phyloP scores from a whole-genome alignment of 2,329 filamentous ascomycete species.

The Aspergillus novofumigatus region DNA sequence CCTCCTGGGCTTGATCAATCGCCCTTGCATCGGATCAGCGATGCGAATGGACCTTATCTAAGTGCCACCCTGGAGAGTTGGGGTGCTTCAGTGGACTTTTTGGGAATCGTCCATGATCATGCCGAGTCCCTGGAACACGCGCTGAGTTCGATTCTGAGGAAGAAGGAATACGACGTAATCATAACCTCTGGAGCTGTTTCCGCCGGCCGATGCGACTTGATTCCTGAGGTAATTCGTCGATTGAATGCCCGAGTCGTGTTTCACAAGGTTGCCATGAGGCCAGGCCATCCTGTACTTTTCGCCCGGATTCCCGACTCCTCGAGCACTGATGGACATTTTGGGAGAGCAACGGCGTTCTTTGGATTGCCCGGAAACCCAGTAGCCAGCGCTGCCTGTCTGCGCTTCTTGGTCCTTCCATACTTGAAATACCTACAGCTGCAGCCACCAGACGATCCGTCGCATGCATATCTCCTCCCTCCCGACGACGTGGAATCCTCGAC shows the following conservation, averaged over 20 bases:
- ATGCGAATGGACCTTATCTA: constrained; percentile 25
- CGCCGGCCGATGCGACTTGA: constrained; percentile 24
- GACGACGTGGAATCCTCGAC: neutral
- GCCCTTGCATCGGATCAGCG: constrained; percentile 8
- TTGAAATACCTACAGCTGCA: constrained; percentile 13
- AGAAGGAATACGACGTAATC: constrained; percentile 19
- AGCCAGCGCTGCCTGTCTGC: constrained; percentile 25
- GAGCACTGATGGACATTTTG: neutral
- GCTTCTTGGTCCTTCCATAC: constrained; percentile 26
- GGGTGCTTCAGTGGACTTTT: constrained; percentile 15
- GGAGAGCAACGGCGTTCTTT: constrained; percentile 19
- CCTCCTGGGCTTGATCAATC: neutral
- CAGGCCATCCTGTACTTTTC: constrained; percentile 28
- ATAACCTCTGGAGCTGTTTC: constrained; percentile 28
- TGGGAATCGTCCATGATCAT: constrained; percentile 18
- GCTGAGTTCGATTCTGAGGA: constrained; percentile 1
- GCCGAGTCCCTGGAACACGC: constrained; percentile 3
- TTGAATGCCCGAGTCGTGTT: constrained; percentile 21
- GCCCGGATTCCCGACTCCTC: constrained; percentile 12
- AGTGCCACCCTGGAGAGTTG: constrained; percentile 9
- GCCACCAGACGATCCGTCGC: constrained; percentile 1
- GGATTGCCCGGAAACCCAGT: constrained; percentile 26
- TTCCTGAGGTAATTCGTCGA: constrained; percentile 16
- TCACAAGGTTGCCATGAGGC: constrained; percentile 25
- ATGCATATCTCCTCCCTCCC: neutral